Evolutionary conservation across 306 rosid genomes (phyloP).

Genomic region (Gillenia trifoliata): DNA sequence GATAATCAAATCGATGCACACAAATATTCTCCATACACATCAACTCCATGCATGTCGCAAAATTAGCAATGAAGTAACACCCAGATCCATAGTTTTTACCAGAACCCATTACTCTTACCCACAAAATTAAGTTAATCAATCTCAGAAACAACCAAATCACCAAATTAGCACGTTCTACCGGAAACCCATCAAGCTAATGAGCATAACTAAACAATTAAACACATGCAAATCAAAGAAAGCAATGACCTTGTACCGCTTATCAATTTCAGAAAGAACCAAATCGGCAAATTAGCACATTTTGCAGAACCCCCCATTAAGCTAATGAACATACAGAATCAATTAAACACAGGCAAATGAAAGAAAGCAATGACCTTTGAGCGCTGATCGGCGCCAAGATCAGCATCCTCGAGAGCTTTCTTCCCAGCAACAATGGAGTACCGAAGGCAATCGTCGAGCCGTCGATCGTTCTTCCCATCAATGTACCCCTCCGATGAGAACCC

Average conservation of each 20-base stretch:
- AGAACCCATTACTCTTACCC: not conserved
- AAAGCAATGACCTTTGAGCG: slow-evolving; percentile 47
- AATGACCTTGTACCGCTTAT: too few relatives aligned
- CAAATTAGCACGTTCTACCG: not conserved
- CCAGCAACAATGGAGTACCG: slow-evolving; percentile 94
- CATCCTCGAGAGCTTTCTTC: slow-evolving; percentile 80
- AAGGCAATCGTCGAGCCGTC: slow-evolving; percentile 83
- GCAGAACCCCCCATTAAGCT: not conserved
- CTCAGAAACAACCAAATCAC: not conserved
- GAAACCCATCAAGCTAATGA: not conserved
- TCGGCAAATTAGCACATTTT: not conserved
- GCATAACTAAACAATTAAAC: not conserved
- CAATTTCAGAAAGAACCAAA: not conserved
- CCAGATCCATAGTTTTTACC: slow-evolving; percentile 6
- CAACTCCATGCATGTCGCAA: not conserved
- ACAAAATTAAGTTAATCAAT: not conserved
- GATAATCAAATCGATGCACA: not conserved
- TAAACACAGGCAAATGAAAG: not conserved
- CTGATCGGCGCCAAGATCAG: slow-evolving; percentile 63
- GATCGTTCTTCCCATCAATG: slow-evolving; percentile 92
- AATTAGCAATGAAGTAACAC: not conserved
- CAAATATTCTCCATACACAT: too few relatives aligned
- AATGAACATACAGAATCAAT: not conserved
- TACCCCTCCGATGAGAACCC: slow-evolving; percentile 74
- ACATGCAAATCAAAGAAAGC: not conserved